Conservation (phyloP, 306 rosid genomes). For the Crotalaria pallida region DNA sequence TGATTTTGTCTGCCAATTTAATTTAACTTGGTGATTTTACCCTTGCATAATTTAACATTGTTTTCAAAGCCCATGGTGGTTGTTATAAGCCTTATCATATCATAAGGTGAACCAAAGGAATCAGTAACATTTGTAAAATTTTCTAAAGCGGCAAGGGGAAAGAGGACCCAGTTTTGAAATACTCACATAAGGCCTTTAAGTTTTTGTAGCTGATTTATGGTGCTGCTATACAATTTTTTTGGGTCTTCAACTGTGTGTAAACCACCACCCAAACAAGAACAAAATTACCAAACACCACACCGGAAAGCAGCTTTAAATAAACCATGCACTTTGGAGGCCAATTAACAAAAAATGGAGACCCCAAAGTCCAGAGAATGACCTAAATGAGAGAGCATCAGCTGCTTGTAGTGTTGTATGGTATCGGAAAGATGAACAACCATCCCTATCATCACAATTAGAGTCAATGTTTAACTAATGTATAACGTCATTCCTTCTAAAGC, state of each 20-base stretch:
- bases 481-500: background rate
- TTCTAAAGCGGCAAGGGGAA: slow-evolving; percentile 34
- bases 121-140: slow-evolving; percentile 29
- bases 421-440: no score
- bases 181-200: slow-evolving; percentile 19
- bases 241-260: background rate
- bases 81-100: slow-evolving; percentile 31
- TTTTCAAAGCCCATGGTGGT: slow-evolving; percentile 25
- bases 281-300: background rate
- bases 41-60: slow-evolving; percentile 24
- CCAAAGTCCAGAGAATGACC: background rate
- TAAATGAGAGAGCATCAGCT: no score
- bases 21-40: background rate
- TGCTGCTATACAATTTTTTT: background rate
- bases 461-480: background rate
- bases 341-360: background rate
- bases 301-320: background rate
- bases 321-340: background rate
- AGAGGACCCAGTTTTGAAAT: slow-evolving; percentile 54
- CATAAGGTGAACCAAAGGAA: slow-evolving; percentile 33
- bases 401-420: no score
- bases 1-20: slow-evolving; percentile 31
- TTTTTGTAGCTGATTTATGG: slow-evolving; percentile 23
- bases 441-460: background rate
- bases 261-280: background rate